Conservation (phyloP, 768 basidiomycete genomes). For the Macrolepiota albuminosa region DNA sequence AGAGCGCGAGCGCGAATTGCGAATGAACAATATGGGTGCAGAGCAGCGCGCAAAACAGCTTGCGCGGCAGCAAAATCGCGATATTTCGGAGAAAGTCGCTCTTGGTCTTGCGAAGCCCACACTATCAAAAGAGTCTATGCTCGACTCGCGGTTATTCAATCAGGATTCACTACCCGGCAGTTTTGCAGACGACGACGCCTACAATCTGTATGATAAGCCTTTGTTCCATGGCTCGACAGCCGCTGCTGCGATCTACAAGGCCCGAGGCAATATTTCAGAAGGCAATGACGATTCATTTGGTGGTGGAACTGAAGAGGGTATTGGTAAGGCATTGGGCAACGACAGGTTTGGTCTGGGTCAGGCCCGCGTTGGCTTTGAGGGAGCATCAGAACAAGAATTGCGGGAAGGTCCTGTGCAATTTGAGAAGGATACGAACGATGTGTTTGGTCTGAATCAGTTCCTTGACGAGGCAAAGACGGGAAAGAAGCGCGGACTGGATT, state of each 20-base stretch:
- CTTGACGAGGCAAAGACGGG: slow-evolving; percentile 96
- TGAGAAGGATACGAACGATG: slow-evolving; percentile 96
- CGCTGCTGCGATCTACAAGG: slow-evolving; percentile 99
- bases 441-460: slow-evolving; percentile 95
- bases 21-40: slow-evolving; percentile 98
- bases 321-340: slow-evolving; percentile 83
- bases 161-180: slow-evolving; percentile 78
- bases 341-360: slow-evolving; percentile 92
- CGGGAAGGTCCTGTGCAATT: slow-evolving; percentile 96
- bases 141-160: slow-evolving; percentile 97
- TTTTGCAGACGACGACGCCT: slow-evolving; percentile 92
- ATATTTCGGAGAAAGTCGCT: slow-evolving; percentile 98
- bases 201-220: slow-evolving; percentile 91
- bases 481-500: slow-evolving; percentile 84
- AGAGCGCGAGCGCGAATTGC: slow-evolving; percentile 94
- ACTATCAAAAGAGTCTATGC: slow-evolving; percentile 92
- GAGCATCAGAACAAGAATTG: slow-evolving; percentile 79
- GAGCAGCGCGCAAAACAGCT: slow-evolving; percentile 96
- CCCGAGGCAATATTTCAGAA: slow-evolving; percentile 78
- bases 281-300: slow-evolving; percentile 91
- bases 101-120: slow-evolving; percentile 97
- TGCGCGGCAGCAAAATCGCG: slow-evolving; percentile 94
- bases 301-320: slow-evolving; percentile 94
- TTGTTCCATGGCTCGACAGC: slow-evolving; percentile 95
- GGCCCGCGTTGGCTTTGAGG: slow-evolving; percentile 84